Evolutionary conservation across 1,139 yeast species (phyloP), one percentile per base, ranked within the genome.

Genomic region (Candida gigantensis): DNA sequence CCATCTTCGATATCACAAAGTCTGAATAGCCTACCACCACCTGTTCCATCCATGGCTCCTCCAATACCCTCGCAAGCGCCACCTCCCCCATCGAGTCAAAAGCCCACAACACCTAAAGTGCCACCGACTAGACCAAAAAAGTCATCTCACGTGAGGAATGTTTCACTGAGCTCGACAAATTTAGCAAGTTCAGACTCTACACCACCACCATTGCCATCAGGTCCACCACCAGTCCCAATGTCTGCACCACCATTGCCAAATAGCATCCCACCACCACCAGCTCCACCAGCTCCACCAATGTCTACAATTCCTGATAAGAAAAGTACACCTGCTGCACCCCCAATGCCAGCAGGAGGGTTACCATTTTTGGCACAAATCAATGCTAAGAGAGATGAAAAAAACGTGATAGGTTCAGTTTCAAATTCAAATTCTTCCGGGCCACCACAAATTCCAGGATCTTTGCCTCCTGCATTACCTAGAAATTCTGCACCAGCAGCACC

Each of bases 311-410:
- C 45, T 9, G 23, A 3, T 9, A 14, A 16, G 24, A 13, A 13
- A 11, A 13, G 10, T 12, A 35, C 57, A 37, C 56, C 51, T 42
- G 53, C 46, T 36, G 49, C 50, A 26, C 53, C 56, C 38, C 28
- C 43, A 42, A 21, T 41, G 10, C 65, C 69, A 25, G 39, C 53
- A 11, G 58, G 60, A 8, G 56, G 64, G 0, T 51, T 73, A 10
- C 77, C 79, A 5, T 78, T 79, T 47, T 60, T 79, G 29, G 77
- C 81, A 1, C 77, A 78, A 40, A 78, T 79, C 30, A 76, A 77
- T 46, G 70, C 72, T 31, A 75, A 71, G 44, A 60, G 84, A 50
- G 73, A 74, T 42, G 81, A 77, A 30, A 46, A 72, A 0, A 74
- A 72, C 30, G 85, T 90, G 0, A 74, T 84, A 44, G 94, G 84